Percentiles rank a stretch among this genome's conserved stretches.
phyloP scores from a whole-genome alignment of 257 asterid species.

The Ehretia macrophylla region DNA sequence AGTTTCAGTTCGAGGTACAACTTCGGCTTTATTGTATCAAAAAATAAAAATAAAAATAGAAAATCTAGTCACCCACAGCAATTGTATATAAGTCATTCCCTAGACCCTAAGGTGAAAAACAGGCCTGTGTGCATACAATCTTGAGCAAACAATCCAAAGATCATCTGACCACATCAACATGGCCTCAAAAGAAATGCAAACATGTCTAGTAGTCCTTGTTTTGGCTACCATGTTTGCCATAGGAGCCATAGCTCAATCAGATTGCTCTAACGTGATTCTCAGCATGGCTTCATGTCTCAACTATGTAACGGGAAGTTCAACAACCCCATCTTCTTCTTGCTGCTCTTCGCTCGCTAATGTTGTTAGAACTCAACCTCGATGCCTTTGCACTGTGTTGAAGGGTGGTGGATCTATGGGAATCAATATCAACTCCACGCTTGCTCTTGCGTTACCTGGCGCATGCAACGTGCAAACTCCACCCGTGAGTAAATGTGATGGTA shows the following conservation, averaged over 20 bases:
- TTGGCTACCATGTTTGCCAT: constrained; percentile 13
- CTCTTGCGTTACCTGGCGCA: constrained; percentile 47
- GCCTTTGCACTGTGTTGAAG: constrained; percentile 54
- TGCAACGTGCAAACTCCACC: constrained; percentile 66
- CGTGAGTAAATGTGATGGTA: constrained; percentile 52
- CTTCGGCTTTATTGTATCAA: no score
- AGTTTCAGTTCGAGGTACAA: no score
- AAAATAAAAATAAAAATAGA: no score
- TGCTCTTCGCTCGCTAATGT: constrained; percentile 54
- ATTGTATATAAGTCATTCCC: no score
- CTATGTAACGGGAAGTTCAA: constrained; percentile 50
- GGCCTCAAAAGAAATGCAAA: constrained; percentile 32
- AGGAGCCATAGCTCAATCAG: constrained; percentile 43
- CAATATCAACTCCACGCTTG: constrained; percentile 50
- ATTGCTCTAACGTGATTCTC: constrained; percentile 42
- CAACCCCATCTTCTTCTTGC: constrained; percentile 47
- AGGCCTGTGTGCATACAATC: no score
- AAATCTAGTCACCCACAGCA: no score
- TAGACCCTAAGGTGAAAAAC: no score
- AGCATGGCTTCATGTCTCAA: constrained; percentile 67
- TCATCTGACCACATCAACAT: constrained; percentile 14
- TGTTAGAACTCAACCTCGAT: constrained; percentile 51
- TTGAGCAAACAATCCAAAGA: neutral
- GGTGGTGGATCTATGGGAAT: constrained; percentile 49
- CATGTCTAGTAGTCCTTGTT: constrained; percentile 6